These are phyloP conservation scores for Oldenlandia corymbosa DNA, from an alignment of 257 asterid genomes.

Conservation along the genomic window DNA sequence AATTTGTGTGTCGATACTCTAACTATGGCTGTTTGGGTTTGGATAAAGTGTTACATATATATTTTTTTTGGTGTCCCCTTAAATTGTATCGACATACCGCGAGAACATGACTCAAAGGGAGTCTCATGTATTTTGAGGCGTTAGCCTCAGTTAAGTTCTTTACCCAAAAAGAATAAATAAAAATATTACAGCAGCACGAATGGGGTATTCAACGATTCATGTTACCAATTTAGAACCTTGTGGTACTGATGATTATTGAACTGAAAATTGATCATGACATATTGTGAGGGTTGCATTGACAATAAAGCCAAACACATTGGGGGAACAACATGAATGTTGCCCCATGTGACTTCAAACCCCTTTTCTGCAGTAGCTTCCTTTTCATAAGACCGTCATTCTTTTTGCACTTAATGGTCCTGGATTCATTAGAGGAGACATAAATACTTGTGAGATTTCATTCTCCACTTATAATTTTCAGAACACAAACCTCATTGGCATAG, in stretches of 20 bases:
- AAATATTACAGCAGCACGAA: too few species aligned
- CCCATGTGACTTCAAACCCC: conserved; percentile 53
- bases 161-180: too few species aligned
- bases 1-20: too few species aligned
- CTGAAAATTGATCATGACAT: conserved; percentile 5
- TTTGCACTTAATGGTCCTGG: conserved; percentile 29
- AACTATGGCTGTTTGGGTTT: too few species aligned
- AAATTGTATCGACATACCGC: too few species aligned
- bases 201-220: not conserved
- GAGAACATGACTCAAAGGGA: too few species aligned
- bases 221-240: too few species aligned
- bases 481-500: not conserved
- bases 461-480: not conserved
- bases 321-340: conserved; percentile 14
- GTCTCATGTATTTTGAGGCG: too few species aligned
- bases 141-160: too few species aligned
- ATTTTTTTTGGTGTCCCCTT: too few species aligned
- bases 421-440: conserved; percentile 31
- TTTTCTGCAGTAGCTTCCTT: conserved; percentile 16
- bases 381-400: conserved; percentile 20
- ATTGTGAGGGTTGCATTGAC: not conserved
- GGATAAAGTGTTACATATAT: too few species aligned
- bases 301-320: conserved; percentile 22
- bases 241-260: not conserved
- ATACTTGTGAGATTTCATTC: conserved; percentile 3